Base-by-base conservation (phyloP, 1,284 basidiomycete species). In the Leccinum fuscescens region DNA sequence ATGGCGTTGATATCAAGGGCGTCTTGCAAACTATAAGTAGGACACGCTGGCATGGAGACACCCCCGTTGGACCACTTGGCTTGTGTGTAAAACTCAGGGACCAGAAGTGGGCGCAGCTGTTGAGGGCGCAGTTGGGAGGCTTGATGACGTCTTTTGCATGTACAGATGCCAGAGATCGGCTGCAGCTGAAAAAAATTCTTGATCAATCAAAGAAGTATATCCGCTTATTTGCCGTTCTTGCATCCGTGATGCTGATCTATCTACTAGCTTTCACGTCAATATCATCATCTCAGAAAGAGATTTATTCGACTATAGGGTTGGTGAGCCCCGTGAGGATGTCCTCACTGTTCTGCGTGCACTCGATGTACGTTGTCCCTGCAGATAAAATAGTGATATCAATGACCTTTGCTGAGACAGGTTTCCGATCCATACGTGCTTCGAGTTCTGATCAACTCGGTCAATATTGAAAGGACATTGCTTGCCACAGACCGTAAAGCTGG, bases 11-110 rank as follows among this genome's bases (percentile, higher is more conserved):
- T 62, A 85, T 92, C 67, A 78, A 88, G 54, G 69, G 69, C 0
- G 80, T 94, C n/a, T 63, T 89, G 20, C 77, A 79, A 5, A 77
- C 73, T 44, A 90, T 97, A 55, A 67, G 77, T n/a, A 67, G 66
- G 8, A 76, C 77, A 64, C 72, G 66, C 5, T 94, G 93, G 93
- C 70, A 79, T 29, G 89, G 89, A 8, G 80, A 88, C 39, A 76
- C 71, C 15, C 96, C 96, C 0, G 74, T 98, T 29, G 97, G 97
- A 1, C 94, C 95, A 0, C 78, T 98, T n/a, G 95, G 95, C 0
- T 64, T 81, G 50, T 83, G 86, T 70, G 88, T 99, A 65, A 89
- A 89, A 67, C 84, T 95, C 54, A 85, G 79, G 64, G 92, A 97
- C 61, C 64, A 77, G 63, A 77, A 72, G 33, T 99, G 93, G 86